Percentiles rank a stretch among this genome's conserved stretches.
Evolutionary conservation across 2,329 filamentous ascomycete genomes (phyloP).

Genomic region (Ceratocystis lukuohia): DNA sequence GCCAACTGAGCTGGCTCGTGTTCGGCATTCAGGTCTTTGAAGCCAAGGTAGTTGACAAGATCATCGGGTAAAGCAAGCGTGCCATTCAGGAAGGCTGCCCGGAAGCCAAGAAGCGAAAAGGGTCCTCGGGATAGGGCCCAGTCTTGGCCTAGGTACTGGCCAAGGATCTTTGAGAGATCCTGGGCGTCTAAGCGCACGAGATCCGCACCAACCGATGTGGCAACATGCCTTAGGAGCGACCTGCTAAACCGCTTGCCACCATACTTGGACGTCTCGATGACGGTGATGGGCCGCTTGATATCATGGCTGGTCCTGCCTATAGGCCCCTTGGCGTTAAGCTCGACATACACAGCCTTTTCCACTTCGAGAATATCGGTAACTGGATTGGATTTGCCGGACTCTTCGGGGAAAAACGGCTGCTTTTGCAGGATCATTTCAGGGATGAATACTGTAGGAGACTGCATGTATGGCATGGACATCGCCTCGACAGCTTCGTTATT

Average conservation of each 20-base stretch:
- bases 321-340: constrained; percentile 18
- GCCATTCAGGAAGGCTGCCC: constrained; percentile 41
- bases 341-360: constrained; percentile 19
- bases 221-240: constrained; percentile 48
- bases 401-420: constrained; percentile 19
- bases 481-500: constrained; percentile 17
- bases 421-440: constrained; percentile 21
- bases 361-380: constrained; percentile 19
- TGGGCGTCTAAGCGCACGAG: constrained; percentile 55
- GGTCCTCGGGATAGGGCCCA: constrained; percentile 35
- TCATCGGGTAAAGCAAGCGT: constrained; percentile 30
- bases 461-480: constrained; percentile 17
- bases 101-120: constrained; percentile 43
- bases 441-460: constrained; percentile 25
- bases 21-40: constrained; percentile 24
- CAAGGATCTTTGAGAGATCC: constrained; percentile 55
- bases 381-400: constrained; percentile 13
- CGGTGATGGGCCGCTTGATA: constrained; percentile 29
- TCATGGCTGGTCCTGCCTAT: constrained; percentile 10
- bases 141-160: constrained; percentile 55
- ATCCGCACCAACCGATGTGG: constrained; percentile 49
- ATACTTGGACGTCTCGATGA: constrained; percentile 30
- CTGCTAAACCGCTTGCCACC: constrained; percentile 29
- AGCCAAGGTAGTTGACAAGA: constrained; percentile 22
- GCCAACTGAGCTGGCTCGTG: constrained; percentile 23